Evolutionary conservation across 2,329 filamentous ascomycete species (phyloP).

Genomic region (Exophiala calicioides): DNA sequence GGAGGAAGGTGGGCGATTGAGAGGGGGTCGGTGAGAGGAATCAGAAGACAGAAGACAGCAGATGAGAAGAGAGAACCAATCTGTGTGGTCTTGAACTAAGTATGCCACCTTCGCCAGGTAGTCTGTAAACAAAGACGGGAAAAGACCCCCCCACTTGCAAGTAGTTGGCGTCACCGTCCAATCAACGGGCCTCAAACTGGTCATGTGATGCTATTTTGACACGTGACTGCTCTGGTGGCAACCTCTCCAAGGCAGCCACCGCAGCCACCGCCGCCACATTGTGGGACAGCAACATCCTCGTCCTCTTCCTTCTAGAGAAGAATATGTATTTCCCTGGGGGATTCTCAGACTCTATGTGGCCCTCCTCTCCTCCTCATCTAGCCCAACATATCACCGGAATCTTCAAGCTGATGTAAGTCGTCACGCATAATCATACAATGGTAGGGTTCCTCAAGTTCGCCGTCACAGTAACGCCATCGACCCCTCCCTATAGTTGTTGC

Average conservation of each 20-base stretch:
- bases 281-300: too few relatives aligned
- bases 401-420: slow-evolving; percentile 12
- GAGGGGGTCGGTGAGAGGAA: not conserved
- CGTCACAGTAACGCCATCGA: slow-evolving; percentile 8
- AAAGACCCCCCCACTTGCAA: slow-evolving; percentile 4
- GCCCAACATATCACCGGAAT: slow-evolving; percentile 1
- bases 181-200: too few relatives aligned
- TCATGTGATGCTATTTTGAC: too few relatives aligned
- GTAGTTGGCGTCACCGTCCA: not conserved
- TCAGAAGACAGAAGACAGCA: slow-evolving; percentile 3
- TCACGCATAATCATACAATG: slow-evolving; percentile 23
- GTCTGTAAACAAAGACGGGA: slow-evolving; percentile 5
- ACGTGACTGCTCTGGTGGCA: too few relatives aligned
- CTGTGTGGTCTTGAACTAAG: too few relatives aligned
- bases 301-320: too few relatives aligned
- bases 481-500: not conserved
- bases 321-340: too few relatives aligned
- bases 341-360: slow-evolving; percentile 1
- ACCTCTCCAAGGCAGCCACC: too few relatives aligned
- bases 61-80: slow-evolving; percentile 2
- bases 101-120: too few relatives aligned
- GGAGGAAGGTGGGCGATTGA: not conserved
- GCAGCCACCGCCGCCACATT: too few relatives aligned
- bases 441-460: not conserved
- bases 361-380: not conserved